Percentiles rank a stretch among this genome's conserved stretches.
Evolutionary conservation across 2,329 filamentous ascomycete species (phyloP).

Genomic region (Phialophora chinensis): DNA sequence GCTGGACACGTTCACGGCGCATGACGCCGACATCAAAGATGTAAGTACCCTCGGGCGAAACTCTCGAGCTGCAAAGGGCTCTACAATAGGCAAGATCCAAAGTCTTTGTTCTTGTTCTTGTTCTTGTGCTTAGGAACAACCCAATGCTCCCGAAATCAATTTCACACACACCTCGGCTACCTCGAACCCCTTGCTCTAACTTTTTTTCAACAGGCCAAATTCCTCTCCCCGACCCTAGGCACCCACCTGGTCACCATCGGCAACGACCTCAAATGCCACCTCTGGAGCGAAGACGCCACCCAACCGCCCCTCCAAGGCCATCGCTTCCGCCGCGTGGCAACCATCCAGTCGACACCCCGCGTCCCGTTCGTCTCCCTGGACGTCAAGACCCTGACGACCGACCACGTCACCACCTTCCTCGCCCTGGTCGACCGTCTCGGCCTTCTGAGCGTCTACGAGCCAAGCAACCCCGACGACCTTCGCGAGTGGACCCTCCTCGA

Average conservation of each 20-base stretch:
- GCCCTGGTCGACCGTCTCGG: slow-evolving; percentile 85
- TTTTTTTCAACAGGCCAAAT: slow-evolving; percentile 70
- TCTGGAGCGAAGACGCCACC: slow-evolving; percentile 90
- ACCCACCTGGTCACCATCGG: slow-evolving; percentile 87
- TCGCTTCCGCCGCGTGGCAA: slow-evolving; percentile 75
- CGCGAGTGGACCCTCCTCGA: slow-evolving; percentile 77
- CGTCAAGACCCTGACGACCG: slow-evolving; percentile 74
- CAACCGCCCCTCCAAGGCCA: slow-evolving; percentile 75
- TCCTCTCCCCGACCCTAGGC: slow-evolving; percentile 88
- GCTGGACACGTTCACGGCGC: slow-evolving; percentile 81
- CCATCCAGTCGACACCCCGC: slow-evolving; percentile 67
- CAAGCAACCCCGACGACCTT: slow-evolving; percentile 80
- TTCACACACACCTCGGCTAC: not conserved
- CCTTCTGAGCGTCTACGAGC: slow-evolving; percentile 79
- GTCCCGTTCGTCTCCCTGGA: slow-evolving; percentile 77
- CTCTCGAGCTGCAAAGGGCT: not conserved
- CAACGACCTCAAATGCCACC: slow-evolving; percentile 85
- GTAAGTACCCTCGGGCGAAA: slow-evolving; percentile 56
- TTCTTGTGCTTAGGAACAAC: not conserved
- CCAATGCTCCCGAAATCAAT: not conserved
- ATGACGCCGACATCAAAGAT: slow-evolving; percentile 88
- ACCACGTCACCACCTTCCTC: slow-evolving; percentile 79
- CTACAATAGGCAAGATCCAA: not conserved
- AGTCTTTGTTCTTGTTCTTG: not conserved
- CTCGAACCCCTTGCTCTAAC: not conserved